Conservation (phyloP, 345 rosid species). For the Combretum micranthum region DNA sequence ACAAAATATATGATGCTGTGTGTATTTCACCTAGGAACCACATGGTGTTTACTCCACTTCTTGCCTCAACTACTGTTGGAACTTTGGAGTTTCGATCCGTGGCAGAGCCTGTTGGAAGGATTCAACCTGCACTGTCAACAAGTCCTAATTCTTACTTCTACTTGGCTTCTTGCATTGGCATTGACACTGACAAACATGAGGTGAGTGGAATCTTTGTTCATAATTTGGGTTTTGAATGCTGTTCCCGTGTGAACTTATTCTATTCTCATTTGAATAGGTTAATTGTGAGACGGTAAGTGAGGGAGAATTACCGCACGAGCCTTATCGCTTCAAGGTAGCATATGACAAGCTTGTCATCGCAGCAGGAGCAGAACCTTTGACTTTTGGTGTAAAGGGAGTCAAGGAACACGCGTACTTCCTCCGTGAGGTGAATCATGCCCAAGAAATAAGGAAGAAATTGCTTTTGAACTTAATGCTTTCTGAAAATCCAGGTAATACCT, state of each 20-base stretch:
- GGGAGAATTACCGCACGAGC: slow-evolving; percentile 39
- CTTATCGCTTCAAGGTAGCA: slow-evolving; percentile 76
- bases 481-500: slow-evolving; percentile 61
- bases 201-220: slow-evolving; percentile 22
- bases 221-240: neutral
- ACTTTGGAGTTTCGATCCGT: slow-evolving; percentile 91
- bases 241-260: neutral
- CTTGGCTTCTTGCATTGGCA: slow-evolving; percentile 64
- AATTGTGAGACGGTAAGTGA: slow-evolving; percentile 68
- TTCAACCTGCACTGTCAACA: slow-evolving; percentile 69
- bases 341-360: slow-evolving; percentile 88
- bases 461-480: slow-evolving; percentile 91
- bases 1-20: slow-evolving; percentile 46
- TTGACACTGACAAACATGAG: slow-evolving; percentile 67
- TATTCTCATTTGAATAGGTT: slow-evolving; percentile 45
- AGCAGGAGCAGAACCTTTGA: slow-evolving; percentile 86
- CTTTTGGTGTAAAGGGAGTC: slow-evolving; percentile 88
- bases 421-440: slow-evolving; percentile 90
- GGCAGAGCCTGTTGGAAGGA: slow-evolving; percentile 75
- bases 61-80: slow-evolving; percentile 71
- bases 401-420: slow-evolving; percentile 83
- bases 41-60: slow-evolving; percentile 82
- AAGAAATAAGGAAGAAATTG: slow-evolving; percentile 86
- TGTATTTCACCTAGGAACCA: slow-evolving; percentile 80
- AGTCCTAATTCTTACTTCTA: slow-evolving; percentile 78